Percentiles rank a stretch among this genome's conserved stretches.
phyloP scores from a whole-genome alignment of 2,329 filamentous ascomycete species.

The Venturia nashicola region DNA sequence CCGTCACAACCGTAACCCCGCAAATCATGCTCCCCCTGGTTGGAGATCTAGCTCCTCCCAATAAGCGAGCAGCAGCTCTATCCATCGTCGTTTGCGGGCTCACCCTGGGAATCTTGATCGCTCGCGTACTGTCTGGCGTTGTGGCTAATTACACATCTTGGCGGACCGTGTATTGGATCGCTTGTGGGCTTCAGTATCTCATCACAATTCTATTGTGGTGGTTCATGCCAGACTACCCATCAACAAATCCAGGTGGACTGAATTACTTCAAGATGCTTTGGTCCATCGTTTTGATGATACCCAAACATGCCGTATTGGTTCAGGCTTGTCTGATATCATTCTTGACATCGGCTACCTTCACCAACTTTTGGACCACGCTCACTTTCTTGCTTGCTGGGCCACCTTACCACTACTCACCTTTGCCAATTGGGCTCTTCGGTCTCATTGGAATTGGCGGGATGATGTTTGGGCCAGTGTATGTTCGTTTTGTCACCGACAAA shows the following conservation, averaged over 20 bases:
- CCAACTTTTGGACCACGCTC: slow-evolving; percentile 60
- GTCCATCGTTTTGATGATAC: slow-evolving; percentile 51
- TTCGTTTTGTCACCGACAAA: slow-evolving; percentile 55
- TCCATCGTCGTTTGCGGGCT: slow-evolving; percentile 66
- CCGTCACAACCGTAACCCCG: slow-evolving; percentile 70
- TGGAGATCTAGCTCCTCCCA: slow-evolving; percentile 60
- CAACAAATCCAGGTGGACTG: slow-evolving; percentile 52
- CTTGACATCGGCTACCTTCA: slow-evolving; percentile 49
- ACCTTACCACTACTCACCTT: slow-evolving; percentile 55
- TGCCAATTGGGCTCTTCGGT: slow-evolving; percentile 66
- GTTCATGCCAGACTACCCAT: slow-evolving; percentile 72
- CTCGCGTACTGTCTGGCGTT: slow-evolving; percentile 62
- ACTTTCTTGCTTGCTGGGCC: slow-evolving; percentile 63
- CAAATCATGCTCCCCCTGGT: slow-evolving; percentile 66
- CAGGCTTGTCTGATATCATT: slow-evolving; percentile 59
- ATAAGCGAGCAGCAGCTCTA: slow-evolving; percentile 55
- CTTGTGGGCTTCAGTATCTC: slow-evolving; percentile 56
- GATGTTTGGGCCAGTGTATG: slow-evolving; percentile 55
- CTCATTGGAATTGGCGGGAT: slow-evolving; percentile 64
- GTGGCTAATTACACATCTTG: slow-evolving; percentile 62
- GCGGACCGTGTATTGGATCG: slow-evolving; percentile 70
- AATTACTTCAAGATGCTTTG: slow-evolving; percentile 55
- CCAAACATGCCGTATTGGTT: slow-evolving; percentile 54
- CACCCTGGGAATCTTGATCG: slow-evolving; percentile 63
- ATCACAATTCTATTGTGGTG: slow-evolving; percentile 54